phyloP scores from a whole-genome alignment of 1,284 basidiomycete species.

The Leccinum fallax region DNA sequence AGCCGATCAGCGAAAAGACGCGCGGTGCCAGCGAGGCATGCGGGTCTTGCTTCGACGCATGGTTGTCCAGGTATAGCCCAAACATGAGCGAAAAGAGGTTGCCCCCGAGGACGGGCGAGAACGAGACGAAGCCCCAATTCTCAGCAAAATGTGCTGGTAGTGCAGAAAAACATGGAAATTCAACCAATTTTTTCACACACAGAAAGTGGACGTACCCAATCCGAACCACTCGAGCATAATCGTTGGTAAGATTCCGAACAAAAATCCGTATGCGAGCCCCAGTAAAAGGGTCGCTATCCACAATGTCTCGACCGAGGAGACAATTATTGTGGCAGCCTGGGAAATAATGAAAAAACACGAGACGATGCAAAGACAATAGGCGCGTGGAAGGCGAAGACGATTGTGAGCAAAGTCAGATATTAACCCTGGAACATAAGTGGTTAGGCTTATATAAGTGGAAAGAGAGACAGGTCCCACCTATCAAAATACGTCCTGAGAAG shows the following conservation, averaged over 20 bases:
- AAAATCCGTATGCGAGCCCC: conserved; percentile 75
- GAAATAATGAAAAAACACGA: conserved; percentile 69
- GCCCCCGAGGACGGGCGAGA: conserved; percentile 79
- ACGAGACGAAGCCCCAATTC: conserved; percentile 83
- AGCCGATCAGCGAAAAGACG: conserved; percentile 3
- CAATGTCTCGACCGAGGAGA: conserved; percentile 63
- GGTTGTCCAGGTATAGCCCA: conserved; percentile 77
- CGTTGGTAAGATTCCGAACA: conserved; percentile 79
- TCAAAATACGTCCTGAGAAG: conserved; percentile 77
- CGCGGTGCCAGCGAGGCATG: background rate
- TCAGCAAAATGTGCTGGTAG: conserved; percentile 68
- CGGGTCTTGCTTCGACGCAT: conserved; percentile 42
- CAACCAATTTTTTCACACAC: background rate
- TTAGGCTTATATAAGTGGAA: background rate
- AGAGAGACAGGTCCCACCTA: conserved; percentile 49
- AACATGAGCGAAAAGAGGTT: conserved; percentile 87
- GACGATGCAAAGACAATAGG: conserved; percentile 72
- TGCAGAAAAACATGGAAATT: background rate
- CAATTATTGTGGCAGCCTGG: conserved; percentile 59
- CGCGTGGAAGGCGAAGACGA: conserved; percentile 61
- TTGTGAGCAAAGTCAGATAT: conserved; percentile 73
- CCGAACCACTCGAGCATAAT: conserved; percentile 89
- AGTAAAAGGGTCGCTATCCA: conserved; percentile 78
- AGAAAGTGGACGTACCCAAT: conserved; percentile 49
- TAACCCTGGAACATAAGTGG: conserved; percentile 47